A percentile compares a stretch with the other conserved stretches of the same genome.
Evolutionary conservation across 257 asterid genomes (phyloP).

Genomic region (Solanum etuberosum): DNA sequence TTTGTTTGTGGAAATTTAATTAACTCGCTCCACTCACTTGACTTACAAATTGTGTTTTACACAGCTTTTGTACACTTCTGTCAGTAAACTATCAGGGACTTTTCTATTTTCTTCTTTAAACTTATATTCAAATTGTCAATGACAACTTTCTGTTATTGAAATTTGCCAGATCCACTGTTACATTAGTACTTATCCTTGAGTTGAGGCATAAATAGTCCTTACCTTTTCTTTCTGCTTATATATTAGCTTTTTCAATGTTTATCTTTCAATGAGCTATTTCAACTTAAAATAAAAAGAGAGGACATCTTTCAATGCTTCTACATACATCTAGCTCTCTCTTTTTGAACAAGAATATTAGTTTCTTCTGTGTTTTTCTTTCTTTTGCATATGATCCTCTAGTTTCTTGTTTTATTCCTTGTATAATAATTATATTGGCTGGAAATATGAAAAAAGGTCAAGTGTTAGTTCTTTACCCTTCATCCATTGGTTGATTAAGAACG

Average conservation of each 20-base stretch:
- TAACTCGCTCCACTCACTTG: background rate
- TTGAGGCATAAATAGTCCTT: background rate
- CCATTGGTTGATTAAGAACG: background rate
- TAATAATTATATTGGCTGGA: background rate
- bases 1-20: background rate
- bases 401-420: background rate
- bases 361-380: background rate
- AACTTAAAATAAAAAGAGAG: background rate
- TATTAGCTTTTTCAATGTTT: no score
- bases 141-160: background rate
- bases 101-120: background rate
- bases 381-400: background rate
- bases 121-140: background rate
- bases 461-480: background rate
- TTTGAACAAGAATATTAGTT: background rate
- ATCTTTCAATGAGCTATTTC: background rate
- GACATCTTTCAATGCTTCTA: background rate
- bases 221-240: background rate
- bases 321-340: background rate
- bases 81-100: background rate
- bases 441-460: background rate
- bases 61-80: background rate
- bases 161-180: background rate
- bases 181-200: background rate
- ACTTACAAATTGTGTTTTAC: background rate